phyloP scores from a whole-genome alignment of 208 protist species.

The Acanthamoeba healyi region DNA sequence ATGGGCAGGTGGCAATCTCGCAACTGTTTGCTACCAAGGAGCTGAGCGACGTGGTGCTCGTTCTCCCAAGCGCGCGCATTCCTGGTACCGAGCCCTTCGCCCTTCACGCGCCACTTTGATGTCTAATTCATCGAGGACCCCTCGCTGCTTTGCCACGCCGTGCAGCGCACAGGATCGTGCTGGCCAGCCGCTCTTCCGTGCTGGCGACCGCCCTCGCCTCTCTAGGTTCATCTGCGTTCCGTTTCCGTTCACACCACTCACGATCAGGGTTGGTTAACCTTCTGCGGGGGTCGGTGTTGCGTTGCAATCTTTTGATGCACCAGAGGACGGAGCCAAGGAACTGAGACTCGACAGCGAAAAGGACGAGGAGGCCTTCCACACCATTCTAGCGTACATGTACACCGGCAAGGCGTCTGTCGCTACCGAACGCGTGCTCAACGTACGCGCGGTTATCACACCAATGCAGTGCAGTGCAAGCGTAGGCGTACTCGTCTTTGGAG shows the following conservation, averaged over 20 bases:
- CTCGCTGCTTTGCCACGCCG: too few species aligned
- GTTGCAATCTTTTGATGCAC: not conserved
- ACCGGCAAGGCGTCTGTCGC: not conserved
- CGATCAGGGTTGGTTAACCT: too few species aligned
- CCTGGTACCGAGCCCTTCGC: not conserved
- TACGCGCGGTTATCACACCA: too few species aligned
- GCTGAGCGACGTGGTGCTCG: slow-evolving; percentile 11
- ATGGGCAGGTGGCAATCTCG: not conserved
- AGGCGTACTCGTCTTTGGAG: too few species aligned
- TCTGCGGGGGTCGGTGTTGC: not conserved
- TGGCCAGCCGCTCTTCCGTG: not conserved
- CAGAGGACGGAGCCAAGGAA: not conserved
- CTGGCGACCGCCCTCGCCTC: not conserved
- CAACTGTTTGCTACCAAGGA: not conserved
- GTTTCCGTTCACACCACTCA: not conserved
- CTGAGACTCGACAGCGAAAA: not conserved
- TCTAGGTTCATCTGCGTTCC: not conserved
- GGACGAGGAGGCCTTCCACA: not conserved
- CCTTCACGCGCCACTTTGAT: not conserved
- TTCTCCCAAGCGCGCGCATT: not conserved
- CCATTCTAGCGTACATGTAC: not conserved
- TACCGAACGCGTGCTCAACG: not conserved
- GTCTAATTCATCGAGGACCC: too few species aligned
- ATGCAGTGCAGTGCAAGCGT: not conserved
- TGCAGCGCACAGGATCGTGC: not conserved